Evolutionary conservation across 2,329 filamentous ascomycete species (phyloP).

Genomic region (Alternaria solani): DNA sequence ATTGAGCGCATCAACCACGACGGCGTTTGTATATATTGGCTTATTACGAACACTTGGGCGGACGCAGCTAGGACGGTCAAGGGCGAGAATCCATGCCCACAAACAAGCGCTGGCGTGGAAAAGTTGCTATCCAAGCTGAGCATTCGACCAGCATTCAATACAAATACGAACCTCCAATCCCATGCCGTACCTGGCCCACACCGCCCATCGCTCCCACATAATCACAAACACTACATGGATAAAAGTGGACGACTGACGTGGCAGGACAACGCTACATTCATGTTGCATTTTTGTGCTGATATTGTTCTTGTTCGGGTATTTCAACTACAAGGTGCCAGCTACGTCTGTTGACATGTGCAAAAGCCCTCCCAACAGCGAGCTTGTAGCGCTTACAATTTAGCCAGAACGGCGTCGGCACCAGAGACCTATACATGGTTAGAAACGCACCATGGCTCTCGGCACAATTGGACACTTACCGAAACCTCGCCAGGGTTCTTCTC

Average conservation of each 20-base stretch:
- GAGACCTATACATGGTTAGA: slow-evolving; percentile 54
- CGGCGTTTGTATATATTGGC: slow-evolving; percentile 21
- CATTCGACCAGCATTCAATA: slow-evolving; percentile 23
- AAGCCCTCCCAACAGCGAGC: background rate
- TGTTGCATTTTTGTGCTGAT: background rate
- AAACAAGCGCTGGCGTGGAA: slow-evolving; percentile 7
- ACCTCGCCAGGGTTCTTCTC: slow-evolving; percentile 65
- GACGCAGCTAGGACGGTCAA: slow-evolving; percentile 9
- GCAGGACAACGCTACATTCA: slow-evolving; percentile 1
- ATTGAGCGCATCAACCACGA: slow-evolving; percentile 28
- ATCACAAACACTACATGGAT: background rate
- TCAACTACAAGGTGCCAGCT: background rate
- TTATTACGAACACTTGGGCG: slow-evolving; percentile 6
- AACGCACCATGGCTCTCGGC: background rate
- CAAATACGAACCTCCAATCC: slow-evolving; percentile 11
- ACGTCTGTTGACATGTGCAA: background rate
- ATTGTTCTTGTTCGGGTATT: slow-evolving; percentile 1
- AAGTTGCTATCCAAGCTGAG: slow-evolving; percentile 18
- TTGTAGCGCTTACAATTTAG: slow-evolving; percentile 53
- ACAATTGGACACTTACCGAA: slow-evolving; percentile 43
- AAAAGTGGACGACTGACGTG: background rate
- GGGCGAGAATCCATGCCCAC: slow-evolving; percentile 3
- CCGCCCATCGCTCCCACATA: slow-evolving; percentile 1
- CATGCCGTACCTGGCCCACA: slow-evolving; percentile 2
- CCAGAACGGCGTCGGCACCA: slow-evolving; percentile 57